Evolutionary conservation across 176 grass and related monocot species (phyloP).

Genomic region (Zoysia pacifica): DNA sequence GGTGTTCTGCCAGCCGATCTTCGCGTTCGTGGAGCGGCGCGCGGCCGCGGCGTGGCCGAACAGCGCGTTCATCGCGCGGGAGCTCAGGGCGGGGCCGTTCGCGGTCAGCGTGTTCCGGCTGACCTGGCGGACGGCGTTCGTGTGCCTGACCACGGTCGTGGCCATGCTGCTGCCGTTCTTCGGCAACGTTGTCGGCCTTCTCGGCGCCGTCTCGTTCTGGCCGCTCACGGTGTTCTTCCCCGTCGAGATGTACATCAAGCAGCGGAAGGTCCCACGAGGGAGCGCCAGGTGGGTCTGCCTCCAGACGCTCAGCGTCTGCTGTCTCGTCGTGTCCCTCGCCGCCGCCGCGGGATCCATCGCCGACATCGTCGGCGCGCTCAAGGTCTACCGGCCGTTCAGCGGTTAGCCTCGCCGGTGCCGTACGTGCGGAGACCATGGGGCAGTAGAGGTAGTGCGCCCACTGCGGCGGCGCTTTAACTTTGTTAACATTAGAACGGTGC

Average conservation of each 20-base stretch:
- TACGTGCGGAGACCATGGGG: not conserved
- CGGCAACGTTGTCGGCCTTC: conserved; percentile 63
- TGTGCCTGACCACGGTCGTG: conserved; percentile 57
- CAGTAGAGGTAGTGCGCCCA: too few species aligned
- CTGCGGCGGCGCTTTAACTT: not conserved
- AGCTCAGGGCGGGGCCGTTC: conserved; percentile 27
- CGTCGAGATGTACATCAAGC: conserved; percentile 73
- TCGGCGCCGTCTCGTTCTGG: conserved; percentile 78
- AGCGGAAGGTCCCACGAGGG: conserved; percentile 37
- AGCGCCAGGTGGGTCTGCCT: conserved; percentile 50
- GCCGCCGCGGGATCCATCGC: conserved; percentile 58
- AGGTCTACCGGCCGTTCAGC: conserved; percentile 57
- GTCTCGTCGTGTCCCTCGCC: conserved; percentile 44
- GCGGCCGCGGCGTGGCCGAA: conserved; percentile 29
- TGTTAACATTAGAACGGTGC: not conserved
- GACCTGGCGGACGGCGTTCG: conserved; percentile 54
- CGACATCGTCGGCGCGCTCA: conserved; percentile 52
- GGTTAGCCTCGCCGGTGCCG: not conserved
- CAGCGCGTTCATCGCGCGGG: conserved; percentile 34
- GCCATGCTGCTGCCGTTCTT: conserved; percentile 79
- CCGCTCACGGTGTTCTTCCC: conserved; percentile 80
- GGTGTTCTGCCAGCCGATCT: conserved; percentile 57
- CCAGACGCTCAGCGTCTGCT: conserved; percentile 34
- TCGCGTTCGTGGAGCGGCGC: conserved; percentile 58
- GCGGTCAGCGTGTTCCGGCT: conserved; percentile 50